Percentiles rank a stretch among this genome's conserved stretches.
Evolutionary conservation across 2,329 filamentous ascomycete genomes (phyloP).

Genomic region (Metarhizium brunneum): DNA sequence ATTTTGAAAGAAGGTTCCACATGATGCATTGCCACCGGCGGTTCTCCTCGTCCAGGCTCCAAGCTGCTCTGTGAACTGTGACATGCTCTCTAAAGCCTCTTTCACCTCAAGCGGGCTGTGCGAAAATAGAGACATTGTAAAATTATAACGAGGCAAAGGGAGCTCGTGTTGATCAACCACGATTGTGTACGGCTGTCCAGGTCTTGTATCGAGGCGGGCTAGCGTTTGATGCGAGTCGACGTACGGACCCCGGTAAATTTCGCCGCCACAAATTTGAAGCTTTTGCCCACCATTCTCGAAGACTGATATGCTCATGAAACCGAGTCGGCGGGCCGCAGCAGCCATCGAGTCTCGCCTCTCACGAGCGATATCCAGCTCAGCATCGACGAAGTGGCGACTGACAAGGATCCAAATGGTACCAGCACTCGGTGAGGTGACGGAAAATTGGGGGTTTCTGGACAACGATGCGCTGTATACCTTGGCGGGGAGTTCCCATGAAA

Average conservation of each 20-base stretch:
- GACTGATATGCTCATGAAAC: constrained; percentile 81
- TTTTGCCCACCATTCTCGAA: constrained; percentile 63
- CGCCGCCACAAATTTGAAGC: constrained; percentile 65
- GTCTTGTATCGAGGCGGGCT: constrained; percentile 48
- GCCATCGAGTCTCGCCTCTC: constrained; percentile 31
- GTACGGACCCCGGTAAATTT: constrained; percentile 68
- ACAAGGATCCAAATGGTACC: constrained; percentile 76
- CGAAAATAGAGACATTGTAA: constrained; percentile 79
- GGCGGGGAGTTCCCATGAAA: constrained; percentile 63
- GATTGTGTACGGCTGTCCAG: constrained; percentile 41
- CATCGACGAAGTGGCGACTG: constrained; percentile 73
- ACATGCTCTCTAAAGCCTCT: constrained; percentile 51
- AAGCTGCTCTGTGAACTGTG: constrained; percentile 45
- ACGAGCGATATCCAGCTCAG: constrained; percentile 48
- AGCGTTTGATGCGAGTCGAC: constrained; percentile 92
- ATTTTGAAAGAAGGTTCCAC: constrained; percentile 69
- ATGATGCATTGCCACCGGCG: constrained; percentile 76
- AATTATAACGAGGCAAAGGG: constrained; percentile 64
- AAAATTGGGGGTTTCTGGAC: constrained; percentile 62
- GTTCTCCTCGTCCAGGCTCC: constrained; percentile 70
- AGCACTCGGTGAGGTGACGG: constrained; percentile 47
- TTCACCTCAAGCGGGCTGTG: constrained; percentile 50
- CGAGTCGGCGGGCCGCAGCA: constrained; percentile 45
- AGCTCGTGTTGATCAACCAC: constrained; percentile 75
- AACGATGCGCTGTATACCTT: constrained; percentile 43